phyloP scores from a whole-genome alignment of 305 asterid genomes.

The Rubia tinctorum region DNA sequence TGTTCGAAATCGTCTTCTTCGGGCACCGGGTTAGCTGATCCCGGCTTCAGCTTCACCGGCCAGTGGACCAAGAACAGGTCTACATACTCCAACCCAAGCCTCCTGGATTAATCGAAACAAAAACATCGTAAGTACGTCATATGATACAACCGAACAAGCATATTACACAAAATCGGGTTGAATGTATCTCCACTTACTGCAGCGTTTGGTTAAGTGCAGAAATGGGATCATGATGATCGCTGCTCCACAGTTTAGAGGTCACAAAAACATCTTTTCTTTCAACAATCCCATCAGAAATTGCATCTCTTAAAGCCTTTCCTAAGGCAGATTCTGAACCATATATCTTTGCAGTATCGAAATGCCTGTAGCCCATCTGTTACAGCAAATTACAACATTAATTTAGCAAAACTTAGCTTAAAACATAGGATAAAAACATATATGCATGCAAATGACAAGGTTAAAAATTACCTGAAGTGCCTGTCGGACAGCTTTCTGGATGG shows the following conservation, averaged over 20 bases:
- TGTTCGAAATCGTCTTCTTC: slow-evolving; percentile 57
- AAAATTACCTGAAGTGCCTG: slow-evolving; percentile 56
- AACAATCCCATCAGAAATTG: slow-evolving; percentile 36
- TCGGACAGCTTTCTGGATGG: slow-evolving; percentile 57
- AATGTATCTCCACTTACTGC: slow-evolving; percentile 29
- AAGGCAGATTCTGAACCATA: slow-evolving; percentile 77
- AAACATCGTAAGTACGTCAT: too few relatives aligned
- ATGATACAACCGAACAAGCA: too few relatives aligned
- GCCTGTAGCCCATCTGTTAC: slow-evolving; percentile 67
- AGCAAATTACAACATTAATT: not conserved
- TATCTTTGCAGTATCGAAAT: slow-evolving; percentile 78
- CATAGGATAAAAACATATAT: too few relatives aligned
- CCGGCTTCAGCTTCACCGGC: slow-evolving; percentile 77
- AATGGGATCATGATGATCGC: slow-evolving; percentile 78
- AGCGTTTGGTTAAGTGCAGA: slow-evolving; percentile 62
- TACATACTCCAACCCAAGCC: slow-evolving; percentile 63
- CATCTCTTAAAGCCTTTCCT: slow-evolving; percentile 52
- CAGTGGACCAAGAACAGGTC: slow-evolving; percentile 91
- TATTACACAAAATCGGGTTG: too few relatives aligned
- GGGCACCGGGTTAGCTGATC: slow-evolving; percentile 55
- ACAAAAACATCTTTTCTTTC: slow-evolving; percentile 58
- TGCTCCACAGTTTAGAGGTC: slow-evolving; percentile 78
- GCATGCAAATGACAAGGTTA: not conserved
- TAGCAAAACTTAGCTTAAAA: not conserved
- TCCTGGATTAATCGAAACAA: slow-evolving; percentile 30